A percentile compares a stretch with the other conserved stretches of the same genome.
These are phyloP conservation scores for Fragilariopsis cylindrus DNA, from an alignment of 108 stramenopile genomes.

Conservation along the genomic window DNA sequence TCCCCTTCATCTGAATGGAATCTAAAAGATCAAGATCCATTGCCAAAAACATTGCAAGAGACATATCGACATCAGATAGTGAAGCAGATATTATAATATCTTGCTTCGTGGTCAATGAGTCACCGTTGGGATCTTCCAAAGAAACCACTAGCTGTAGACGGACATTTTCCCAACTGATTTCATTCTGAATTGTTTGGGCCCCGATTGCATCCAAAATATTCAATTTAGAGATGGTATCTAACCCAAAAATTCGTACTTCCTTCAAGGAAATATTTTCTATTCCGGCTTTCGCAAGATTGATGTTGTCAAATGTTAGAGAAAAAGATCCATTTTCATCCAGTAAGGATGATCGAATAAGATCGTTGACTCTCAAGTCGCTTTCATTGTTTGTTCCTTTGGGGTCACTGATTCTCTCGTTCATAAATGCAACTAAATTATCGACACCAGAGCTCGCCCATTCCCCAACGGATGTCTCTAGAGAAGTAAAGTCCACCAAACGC, in stretches of 20 bases:
- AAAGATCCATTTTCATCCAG: slow-evolving; percentile 50
- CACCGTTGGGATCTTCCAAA: slow-evolving; percentile 16
- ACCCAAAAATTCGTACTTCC: slow-evolving; percentile 48
- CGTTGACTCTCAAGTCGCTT: slow-evolving; percentile 45
- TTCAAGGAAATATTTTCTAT: slow-evolving; percentile 33
- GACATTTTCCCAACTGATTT: slow-evolving; percentile 40
- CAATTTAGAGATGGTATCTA: slow-evolving; percentile 55
- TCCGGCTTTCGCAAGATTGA: slow-evolving; percentile 41
- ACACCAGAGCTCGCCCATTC: slow-evolving; percentile 50
- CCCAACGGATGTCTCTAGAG: slow-evolving; percentile 43
- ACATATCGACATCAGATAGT: slow-evolving; percentile 47
- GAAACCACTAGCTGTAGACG: slow-evolving; percentile 50
- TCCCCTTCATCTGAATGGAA: slow-evolving; percentile 35
- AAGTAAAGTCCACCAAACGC: slow-evolving; percentile 62
- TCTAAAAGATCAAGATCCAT: slow-evolving; percentile 46
- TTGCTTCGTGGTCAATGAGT: slow-evolving; percentile 15
- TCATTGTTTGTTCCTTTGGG: slow-evolving; percentile 13
- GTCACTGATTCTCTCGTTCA: slow-evolving; percentile 34
- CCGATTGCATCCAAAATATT: slow-evolving; percentile 46
- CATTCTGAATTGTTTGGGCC: slow-evolving; percentile 50
- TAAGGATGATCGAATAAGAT: slow-evolving; percentile 37
- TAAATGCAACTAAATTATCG: slow-evolving; percentile 38
- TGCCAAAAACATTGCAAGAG: slow-evolving; percentile 52
- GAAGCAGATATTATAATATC: slow-evolving; percentile 44
- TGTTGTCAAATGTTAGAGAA: slow-evolving; percentile 43